phyloP scores from a whole-genome alignment of 2,329 filamentous ascomycete species.

The Graphilbum fragrans region DNA sequence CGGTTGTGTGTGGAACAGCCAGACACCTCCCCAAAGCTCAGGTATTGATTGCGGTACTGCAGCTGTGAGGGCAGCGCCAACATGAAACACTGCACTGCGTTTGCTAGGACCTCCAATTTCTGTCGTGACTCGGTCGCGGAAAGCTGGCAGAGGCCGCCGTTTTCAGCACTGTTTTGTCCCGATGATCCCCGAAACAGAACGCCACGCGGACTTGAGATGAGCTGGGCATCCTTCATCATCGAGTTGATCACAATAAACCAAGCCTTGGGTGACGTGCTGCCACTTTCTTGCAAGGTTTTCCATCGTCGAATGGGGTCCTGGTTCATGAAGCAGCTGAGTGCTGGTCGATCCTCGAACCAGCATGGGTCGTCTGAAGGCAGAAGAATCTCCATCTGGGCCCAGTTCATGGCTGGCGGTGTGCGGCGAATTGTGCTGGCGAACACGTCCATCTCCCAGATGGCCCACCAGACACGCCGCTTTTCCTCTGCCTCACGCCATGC shows the following conservation, averaged over 20 bases:
- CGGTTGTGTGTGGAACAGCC: no score
- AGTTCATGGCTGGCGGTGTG: constrained; percentile 2
- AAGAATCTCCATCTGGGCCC: constrained; percentile 4
- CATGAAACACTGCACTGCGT: constrained; percentile 3
- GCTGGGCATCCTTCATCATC: constrained; percentile 3
- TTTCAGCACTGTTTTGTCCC: no score
- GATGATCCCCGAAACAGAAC: not conserved
- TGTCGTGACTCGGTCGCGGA: constrained; percentile 1
- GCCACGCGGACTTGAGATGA: constrained; percentile 3
- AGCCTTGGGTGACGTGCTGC: constrained; percentile 2
- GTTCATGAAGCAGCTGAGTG: constrained; percentile 1
- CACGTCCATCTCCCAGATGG: constrained; percentile 4
- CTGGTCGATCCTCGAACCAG: not conserved
- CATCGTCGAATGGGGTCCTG: constrained; percentile 1
- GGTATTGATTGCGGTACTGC: constrained; percentile 3
- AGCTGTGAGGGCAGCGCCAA: not conserved
- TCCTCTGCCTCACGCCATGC: constrained; percentile 2
- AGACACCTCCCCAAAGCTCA: no score
- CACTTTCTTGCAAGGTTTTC: constrained; percentile 1
- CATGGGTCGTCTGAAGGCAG: constrained; percentile 1
- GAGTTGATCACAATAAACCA: constrained; percentile 5
- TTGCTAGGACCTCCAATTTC: constrained; percentile 2
- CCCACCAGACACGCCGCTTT: constrained; percentile 1
- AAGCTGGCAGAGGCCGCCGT: no score
- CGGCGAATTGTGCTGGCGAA: constrained; percentile 3